Evolutionary conservation across 2,329 filamentous ascomycete species (phyloP).

Genomic region (Paradendryphiella salina): DNA sequence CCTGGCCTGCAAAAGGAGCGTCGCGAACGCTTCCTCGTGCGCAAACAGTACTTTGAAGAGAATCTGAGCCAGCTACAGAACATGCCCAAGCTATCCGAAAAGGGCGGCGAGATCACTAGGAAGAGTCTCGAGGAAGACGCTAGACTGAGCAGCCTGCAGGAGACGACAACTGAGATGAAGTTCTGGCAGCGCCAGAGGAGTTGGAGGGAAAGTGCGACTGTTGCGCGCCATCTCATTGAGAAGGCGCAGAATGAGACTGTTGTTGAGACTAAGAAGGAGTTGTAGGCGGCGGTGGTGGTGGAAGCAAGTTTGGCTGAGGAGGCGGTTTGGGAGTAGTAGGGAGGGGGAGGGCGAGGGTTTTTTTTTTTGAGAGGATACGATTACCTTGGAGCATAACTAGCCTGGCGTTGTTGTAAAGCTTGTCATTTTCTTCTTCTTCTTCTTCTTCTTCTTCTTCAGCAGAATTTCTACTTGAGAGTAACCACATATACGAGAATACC

Average conservation of each 20-base stretch:
- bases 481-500: too few species aligned
- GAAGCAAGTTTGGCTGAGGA: too few species aligned
- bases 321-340: not conserved
- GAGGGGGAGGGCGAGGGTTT: not conserved
- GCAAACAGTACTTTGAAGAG: slow-evolving; percentile 78
- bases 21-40: slow-evolving; percentile 75
- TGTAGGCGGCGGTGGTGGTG: slow-evolving; percentile 14
- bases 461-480: not conserved
- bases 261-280: slow-evolving; percentile 47
- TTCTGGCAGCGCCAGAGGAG: slow-evolving; percentile 59
- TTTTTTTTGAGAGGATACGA: not conserved
- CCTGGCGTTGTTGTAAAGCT: slow-evolving; percentile 7
- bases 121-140: slow-evolving; percentile 65
- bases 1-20: slow-evolving; percentile 84
- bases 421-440: not conserved
- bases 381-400: slow-evolving; percentile 16
- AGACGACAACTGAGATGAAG: slow-evolving; percentile 50
- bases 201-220: slow-evolving; percentile 55
- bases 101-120: slow-evolving; percentile 63
- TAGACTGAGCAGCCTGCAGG: slow-evolving; percentile 46
- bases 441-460: not conserved
- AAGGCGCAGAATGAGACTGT: slow-evolving; percentile 33
- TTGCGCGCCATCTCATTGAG: slow-evolving; percentile 57
- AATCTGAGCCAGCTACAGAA: slow-evolving; percentile 62
- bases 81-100: slow-evolving; percentile 48